Evolutionary conservation across 164 flowering plant genomes (phyloP).

Genomic region (Macadamia tetraphylla): DNA sequence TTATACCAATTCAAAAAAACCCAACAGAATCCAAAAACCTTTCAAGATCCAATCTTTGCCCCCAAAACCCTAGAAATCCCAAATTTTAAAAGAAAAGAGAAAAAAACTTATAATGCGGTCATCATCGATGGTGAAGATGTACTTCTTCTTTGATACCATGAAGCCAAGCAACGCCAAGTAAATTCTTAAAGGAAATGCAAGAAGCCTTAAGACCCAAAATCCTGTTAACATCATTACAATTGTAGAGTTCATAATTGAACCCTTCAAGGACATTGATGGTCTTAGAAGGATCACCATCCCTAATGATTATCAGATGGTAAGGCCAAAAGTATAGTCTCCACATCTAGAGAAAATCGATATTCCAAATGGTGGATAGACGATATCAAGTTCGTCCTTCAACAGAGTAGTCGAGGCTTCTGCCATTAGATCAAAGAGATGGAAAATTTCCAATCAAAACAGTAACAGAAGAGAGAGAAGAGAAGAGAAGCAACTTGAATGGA

Average conservation of each 20-base stretch:
- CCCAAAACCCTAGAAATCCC: neutral
- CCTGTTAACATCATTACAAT: conserved; percentile 65
- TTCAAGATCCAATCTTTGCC: neutral
- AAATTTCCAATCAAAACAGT: neutral
- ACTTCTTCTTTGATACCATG: conserved; percentile 89
- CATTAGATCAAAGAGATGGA: conserved; percentile 5
- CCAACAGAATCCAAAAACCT: neutral
- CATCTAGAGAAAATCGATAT: conserved; percentile 81
- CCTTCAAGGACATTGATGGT: conserved; percentile 78
- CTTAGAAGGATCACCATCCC: conserved; percentile 77
- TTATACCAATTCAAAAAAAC: too few relatives aligned
- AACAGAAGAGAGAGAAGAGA: neutral
- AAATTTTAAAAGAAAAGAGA: neutral
- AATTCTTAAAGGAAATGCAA: conserved; percentile 95
- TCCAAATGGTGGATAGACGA: conserved; percentile 83
- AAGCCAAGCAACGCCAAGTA: conserved; percentile 85
- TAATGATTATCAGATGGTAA: conserved; percentile 79
- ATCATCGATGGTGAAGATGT: conserved; percentile 82
- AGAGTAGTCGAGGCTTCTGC: conserved; percentile 31
- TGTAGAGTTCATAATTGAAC: conserved; percentile 79
- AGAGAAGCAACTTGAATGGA: neutral
- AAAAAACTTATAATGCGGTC: conserved; percentile 73
- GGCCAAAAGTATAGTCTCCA: conserved; percentile 79
- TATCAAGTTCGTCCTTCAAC: conserved; percentile 75
- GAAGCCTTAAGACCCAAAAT: conserved; percentile 77